Evolutionary conservation across 768 basidiomycete species (phyloP), one percentile per base, ranked within the genome.

Genomic region (Nevesoporus exiguus): DNA sequence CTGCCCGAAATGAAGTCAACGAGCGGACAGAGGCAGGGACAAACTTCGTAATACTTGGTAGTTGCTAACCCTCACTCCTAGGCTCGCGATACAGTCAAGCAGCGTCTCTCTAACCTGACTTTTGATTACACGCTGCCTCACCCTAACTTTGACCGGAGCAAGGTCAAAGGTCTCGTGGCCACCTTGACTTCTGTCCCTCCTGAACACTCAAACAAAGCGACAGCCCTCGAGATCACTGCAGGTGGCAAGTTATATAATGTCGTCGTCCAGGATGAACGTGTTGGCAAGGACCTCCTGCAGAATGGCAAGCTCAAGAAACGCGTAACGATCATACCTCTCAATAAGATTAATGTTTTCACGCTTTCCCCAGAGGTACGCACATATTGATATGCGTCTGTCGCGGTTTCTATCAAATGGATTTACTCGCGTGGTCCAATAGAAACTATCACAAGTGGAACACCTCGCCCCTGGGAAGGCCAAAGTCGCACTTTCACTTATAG

Each of bases 301-400:
- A 83, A 88, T 44, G 85, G 86, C 9, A 74, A 76, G 46, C 81
- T 98, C 61, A 86, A 83, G 74, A 93, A 88, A 71, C 84, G 94
- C 19, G 90, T 96, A 19, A 97, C 93, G 0, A 84, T 97, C 69
- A 93, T 98, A 60, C 96, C 96, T 0, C 74, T 99, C 45, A 96
- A 87, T 71, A 96, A 93, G 74, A 95, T 99, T 65, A 83, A 81
- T 49, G 78, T 84, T 1, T 81, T 77, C 61, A 80, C 69, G 37
- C 74, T 83, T 49, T 64, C 76, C 4, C 69, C 76, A 5, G 73
- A 90, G 78, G 78, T 74, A 70, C 61, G 69, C 52, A 19, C n/a
- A 13, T 25, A 11, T 42, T 30, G 14, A 48, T 31, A 25, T 11
- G 15, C 3, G 25, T 27, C 7, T 11, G 8, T 34, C 9, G n/a